A percentile compares a stretch with the other conserved stretches of the same genome.
These are phyloP conservation scores for Kalmanozyma brasiliensis DNA, from an alignment of 1,284 basidiomycete species.

Conservation along the genomic window DNA sequence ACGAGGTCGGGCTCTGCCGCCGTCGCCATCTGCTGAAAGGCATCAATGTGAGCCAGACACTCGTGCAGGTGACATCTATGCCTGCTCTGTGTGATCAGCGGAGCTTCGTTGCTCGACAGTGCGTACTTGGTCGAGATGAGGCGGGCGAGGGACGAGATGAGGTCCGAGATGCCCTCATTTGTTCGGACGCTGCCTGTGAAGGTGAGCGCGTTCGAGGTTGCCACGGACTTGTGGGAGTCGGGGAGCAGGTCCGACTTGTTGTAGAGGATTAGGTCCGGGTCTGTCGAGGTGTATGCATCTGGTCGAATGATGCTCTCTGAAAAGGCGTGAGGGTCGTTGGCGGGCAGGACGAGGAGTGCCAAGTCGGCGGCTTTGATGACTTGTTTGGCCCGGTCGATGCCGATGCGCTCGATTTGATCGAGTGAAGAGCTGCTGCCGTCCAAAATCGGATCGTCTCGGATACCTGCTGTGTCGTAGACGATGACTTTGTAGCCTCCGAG, in stretches of 20 bases:
- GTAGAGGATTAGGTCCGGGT: slow-evolving; percentile 72
- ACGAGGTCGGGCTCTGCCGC: slow-evolving; percentile 75
- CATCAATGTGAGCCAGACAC: slow-evolving; percentile 76
- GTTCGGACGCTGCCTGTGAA: slow-evolving; percentile 74
- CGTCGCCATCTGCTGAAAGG: slow-evolving; percentile 61
- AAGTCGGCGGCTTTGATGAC: slow-evolving; percentile 77
- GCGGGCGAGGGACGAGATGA: slow-evolving; percentile 74
- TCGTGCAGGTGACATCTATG: slow-evolving; percentile 78
- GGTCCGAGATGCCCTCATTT: slow-evolving; percentile 73
- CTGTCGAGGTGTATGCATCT: slow-evolving; percentile 70
- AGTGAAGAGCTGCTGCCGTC: background rate
- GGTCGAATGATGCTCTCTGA: slow-evolving; percentile 68
- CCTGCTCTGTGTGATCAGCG: slow-evolving; percentile 80
- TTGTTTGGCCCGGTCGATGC: slow-evolving; percentile 77
- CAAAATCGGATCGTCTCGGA: slow-evolving; percentile 70
- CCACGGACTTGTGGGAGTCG: background rate
- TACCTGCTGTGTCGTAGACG: slow-evolving; percentile 84
- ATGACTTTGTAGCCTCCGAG: slow-evolving; percentile 81
- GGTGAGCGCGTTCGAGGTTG: slow-evolving; percentile 70
- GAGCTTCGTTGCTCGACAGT: slow-evolving; percentile 69
- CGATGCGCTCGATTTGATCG: slow-evolving; percentile 83
- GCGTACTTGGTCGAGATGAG: slow-evolving; percentile 73
- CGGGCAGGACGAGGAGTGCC: slow-evolving; percentile 80
- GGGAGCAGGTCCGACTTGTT: slow-evolving; percentile 77
- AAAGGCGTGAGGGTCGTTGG: slow-evolving; percentile 71